Evolutionary conservation across 148 eudicot genomes (phyloP), one percentile per base, ranked within the genome.

Genomic region (Nepenthes gracilis): DNA sequence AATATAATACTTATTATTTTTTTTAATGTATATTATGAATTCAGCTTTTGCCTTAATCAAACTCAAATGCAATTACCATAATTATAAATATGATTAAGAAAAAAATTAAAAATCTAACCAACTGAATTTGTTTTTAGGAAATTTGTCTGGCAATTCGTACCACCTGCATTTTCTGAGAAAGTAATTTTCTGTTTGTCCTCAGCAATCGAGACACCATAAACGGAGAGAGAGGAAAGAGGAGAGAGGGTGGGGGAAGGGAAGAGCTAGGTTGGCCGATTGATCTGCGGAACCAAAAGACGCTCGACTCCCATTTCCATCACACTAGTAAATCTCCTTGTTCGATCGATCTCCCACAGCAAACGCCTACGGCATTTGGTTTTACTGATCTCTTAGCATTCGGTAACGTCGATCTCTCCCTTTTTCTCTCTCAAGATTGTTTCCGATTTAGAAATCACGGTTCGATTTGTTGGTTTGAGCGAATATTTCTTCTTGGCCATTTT

Each of bases 331-430:
- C 14, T 52, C 15, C 32, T 52, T 14, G 5, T 2, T 52, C 32
- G 23, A 23, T 23, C 23, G 23, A 23, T 32, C 55, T 13, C 32
- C n/a, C 6, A 52, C 12, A 52, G 2, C 55, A 11, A 11, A 4
- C 1, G 4, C 5, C 32, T 10, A 11, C 32, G 8, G 32, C 32
- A 3, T 12, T 52, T n/a, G 15, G 15, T 6, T 52, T 13, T 10
- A 52, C 55, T 13, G 55, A 52, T 52, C 55, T 52, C 55, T 52
- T 52, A n/a, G 23, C 55, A 12, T 52, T 66, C 52, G 75, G 75
- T 61, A 65, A 56, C 48, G 36, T 66, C 47, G 32, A 56, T 66
- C 38, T 65, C 56, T 55, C 56, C 47, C 57, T 37, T 57, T 72
- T 62, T 57, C 64, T 67, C 36, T 43, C 15, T 14, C 13, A 47